Evolutionary conservation across 768 basidiomycete species (phyloP).

Genomic region (Mycena vulgaris): DNA sequence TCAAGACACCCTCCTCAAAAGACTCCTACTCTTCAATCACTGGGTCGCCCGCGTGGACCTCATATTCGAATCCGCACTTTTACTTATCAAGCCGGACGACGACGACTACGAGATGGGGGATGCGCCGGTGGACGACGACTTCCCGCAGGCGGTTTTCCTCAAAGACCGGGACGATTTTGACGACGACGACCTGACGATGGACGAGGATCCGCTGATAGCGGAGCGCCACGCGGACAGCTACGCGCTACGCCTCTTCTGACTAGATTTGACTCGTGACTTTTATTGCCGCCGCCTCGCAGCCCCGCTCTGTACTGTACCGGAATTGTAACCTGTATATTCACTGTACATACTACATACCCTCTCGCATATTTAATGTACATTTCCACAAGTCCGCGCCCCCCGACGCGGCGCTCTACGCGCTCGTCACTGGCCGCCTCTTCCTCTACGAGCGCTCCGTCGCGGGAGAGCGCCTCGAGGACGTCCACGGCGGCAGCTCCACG

Average conservation of each 20-base stretch:
- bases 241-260: slow-evolving; percentile 12
- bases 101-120: slow-evolving; percentile 51
- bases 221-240: slow-evolving; percentile 12
- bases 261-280: too few relatives aligned
- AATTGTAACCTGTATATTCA: not conserved
- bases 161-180: slow-evolving; percentile 57
- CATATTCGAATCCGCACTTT: slow-evolving; percentile 65
- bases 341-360: not conserved
- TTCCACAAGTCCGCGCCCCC: too few relatives aligned
- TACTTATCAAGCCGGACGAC: slow-evolving; percentile 44
- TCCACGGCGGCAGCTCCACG: too few relatives aligned
- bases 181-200: slow-evolving; percentile 49
- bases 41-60: slow-evolving; percentile 56
- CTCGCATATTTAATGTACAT: not conserved
- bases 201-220: slow-evolving; percentile 17
- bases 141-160: slow-evolving; percentile 46
- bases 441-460: too few relatives aligned
- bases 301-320: too few relatives aligned
- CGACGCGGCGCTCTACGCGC: too few relatives aligned
- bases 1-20: slow-evolving; percentile 33
- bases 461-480: too few relatives aligned
- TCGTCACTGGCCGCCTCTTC: too few relatives aligned
- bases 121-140: slow-evolving; percentile 48
- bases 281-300: too few relatives aligned
- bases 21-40: slow-evolving; percentile 49